These are phyloP conservation scores for Candida andamanensis DNA, from an alignment of 805 yeast genomes.

Conservation along the genomic window DNA sequence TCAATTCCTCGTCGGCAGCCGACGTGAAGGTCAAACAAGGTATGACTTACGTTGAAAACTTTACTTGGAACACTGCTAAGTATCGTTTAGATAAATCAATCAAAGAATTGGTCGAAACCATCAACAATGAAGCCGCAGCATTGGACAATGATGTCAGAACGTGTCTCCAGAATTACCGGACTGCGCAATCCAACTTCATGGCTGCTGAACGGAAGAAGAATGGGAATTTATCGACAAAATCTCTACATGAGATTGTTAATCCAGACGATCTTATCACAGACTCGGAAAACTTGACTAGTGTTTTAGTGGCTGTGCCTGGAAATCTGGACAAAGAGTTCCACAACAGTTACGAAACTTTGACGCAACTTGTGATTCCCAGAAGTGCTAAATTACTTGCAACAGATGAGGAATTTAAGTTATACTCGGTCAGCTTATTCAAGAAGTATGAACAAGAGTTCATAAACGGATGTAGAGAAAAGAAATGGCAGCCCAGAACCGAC, in stretches of 20 bases:
- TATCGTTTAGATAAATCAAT: conserved; percentile 82
- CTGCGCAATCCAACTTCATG: conserved; percentile 75
- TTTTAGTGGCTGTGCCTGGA: conserved; percentile 86
- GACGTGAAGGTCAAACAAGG: conserved; percentile 44
- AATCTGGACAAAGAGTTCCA: conserved; percentile 55
- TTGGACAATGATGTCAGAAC: conserved; percentile 80
- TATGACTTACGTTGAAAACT: conserved; percentile 62
- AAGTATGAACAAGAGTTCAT: conserved; percentile 70
- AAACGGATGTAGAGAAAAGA: conserved; percentile 70
- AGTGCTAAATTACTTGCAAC: conserved; percentile 64
- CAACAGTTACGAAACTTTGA: conserved; percentile 66
- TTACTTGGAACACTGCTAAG: conserved; percentile 85
- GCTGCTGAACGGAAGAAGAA: conserved; percentile 91
- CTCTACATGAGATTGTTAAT: conserved; percentile 82
- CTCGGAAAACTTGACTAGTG: conserved; percentile 81
- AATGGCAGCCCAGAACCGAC: conserved; percentile 86
- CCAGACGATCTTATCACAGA: conserved; percentile 78
- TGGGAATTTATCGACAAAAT: conserved; percentile 88
- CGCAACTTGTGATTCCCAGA: conserved; percentile 86
- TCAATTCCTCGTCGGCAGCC: conserved; percentile 17
- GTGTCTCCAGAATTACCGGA: conserved; percentile 69
- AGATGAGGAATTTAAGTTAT: conserved; percentile 72
- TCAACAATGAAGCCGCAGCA: conserved; percentile 73
- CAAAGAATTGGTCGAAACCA: conserved; percentile 62
- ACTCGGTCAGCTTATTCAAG: conserved; percentile 78